These are phyloP conservation scores for Aspergillus fructus DNA, from an alignment of 2,329 filamentous ascomycete genomes.

Conservation along the genomic window DNA sequence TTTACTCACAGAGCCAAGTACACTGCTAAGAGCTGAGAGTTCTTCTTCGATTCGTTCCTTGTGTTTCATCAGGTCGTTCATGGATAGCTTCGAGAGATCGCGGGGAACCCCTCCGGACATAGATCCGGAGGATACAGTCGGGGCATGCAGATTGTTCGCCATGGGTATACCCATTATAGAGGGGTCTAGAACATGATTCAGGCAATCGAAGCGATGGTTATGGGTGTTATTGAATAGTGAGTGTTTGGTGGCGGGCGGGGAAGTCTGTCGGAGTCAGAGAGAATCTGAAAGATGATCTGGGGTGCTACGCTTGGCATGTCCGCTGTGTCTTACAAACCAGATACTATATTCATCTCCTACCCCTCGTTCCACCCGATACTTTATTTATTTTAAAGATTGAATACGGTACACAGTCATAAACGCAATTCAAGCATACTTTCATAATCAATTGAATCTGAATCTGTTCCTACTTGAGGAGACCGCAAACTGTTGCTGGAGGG, in stretches of 20 bases:
- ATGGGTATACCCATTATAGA: slow-evolving; percentile 56
- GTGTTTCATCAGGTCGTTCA: slow-evolving; percentile 77
- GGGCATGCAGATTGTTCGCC: slow-evolving; percentile 64
- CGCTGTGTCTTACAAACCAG: not conserved
- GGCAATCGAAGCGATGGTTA: slow-evolving; percentile 1
- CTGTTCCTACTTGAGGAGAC: no score
- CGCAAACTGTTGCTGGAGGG: no score
- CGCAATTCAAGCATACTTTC: not conserved
- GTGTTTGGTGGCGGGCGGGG: slow-evolving; percentile 3
- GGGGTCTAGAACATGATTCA: slow-evolving; percentile 12
- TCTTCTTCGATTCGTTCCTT: slow-evolving; percentile 86
- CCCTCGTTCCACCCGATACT: not conserved
- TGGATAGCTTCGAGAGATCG: slow-evolving; percentile 65
- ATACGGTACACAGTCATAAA: not conserved
- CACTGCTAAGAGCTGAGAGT: slow-evolving; percentile 76
- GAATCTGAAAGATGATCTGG: not conserved
- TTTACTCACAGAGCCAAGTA: slow-evolving; percentile 77
- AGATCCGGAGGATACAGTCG: slow-evolving; percentile 76
- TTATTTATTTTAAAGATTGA: not conserved
- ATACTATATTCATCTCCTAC: not conserved
- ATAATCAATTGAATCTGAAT: not conserved
- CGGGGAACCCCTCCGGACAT: slow-evolving; percentile 60
- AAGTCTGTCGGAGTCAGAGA: not conserved
- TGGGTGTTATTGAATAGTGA: not conserved
- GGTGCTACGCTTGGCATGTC: not conserved